A percentile compares a stretch with the other conserved stretches of the same genome.
Conservation (phyloP, 139 green algal genomes). For the Picochlorum sp. region DNA sequence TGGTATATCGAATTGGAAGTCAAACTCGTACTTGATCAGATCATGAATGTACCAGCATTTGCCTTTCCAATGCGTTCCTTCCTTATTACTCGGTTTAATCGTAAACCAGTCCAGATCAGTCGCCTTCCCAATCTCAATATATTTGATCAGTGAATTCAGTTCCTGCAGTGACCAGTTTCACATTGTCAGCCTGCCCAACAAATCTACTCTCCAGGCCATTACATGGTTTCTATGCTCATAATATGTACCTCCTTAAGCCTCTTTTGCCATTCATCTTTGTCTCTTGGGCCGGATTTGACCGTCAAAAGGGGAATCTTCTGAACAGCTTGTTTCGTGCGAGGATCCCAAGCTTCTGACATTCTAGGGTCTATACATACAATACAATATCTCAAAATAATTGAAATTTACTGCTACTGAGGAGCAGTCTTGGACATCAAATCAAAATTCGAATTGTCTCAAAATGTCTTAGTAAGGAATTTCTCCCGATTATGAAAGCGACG, state of each 20-base stretch:
- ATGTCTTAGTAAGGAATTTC: no score
- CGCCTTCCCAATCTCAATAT: conserved; percentile 92
- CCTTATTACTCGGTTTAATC: conserved; percentile 64
- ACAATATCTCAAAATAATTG: no score
- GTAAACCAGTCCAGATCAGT: conserved; percentile 95
- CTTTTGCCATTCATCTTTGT: conserved; percentile 61
- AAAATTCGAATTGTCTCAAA: no score
- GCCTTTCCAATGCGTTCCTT: conserved; percentile 73
- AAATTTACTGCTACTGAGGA: no score
- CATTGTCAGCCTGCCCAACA: background rate
- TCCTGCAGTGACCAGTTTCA: conserved; percentile 48
- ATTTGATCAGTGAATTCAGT: conserved; percentile 83
- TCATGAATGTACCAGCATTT: conserved; percentile 82
- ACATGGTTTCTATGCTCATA: background rate
- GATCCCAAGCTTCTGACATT: conserved; percentile 68
- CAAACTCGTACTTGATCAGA: conserved; percentile 92
- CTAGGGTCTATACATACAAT: background rate
- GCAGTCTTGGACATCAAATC: no score
- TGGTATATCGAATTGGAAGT: conserved; percentile 93
- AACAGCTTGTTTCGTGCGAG: conserved; percentile 59
- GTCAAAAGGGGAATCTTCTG: conserved; percentile 87
- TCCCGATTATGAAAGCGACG: no score
- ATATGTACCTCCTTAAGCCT: conserved; percentile 65
- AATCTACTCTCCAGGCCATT: no score
- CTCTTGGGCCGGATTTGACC: conserved; percentile 59